These are phyloP conservation scores for Phalaenopsis aphrodite DNA, from an alignment of 106 monocot species.

Conservation along the genomic window DNA sequence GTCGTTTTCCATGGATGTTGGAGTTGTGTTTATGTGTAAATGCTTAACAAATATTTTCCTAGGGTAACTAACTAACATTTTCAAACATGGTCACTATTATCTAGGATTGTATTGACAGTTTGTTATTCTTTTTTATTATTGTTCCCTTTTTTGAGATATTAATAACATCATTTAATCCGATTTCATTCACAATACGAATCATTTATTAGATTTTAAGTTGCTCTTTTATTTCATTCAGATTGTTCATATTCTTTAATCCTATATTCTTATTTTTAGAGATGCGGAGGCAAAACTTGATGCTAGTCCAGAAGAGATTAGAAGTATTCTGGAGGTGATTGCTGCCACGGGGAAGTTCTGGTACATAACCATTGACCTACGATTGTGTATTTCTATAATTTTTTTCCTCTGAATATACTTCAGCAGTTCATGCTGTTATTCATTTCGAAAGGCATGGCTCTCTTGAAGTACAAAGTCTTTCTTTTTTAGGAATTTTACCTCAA, in stretches of 20 bases:
- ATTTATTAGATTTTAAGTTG: neutral
- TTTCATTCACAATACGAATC: neutral
- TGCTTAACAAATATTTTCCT: neutral
- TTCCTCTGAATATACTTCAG: neutral
- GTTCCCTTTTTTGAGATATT: neutral
- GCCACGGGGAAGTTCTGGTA: slow-evolving; percentile 92
- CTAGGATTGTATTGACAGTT: neutral
- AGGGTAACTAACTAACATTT: neutral
- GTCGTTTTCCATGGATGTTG: neutral
- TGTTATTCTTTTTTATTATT: neutral
- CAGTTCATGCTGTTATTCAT: neutral
- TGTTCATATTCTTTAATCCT: neutral
- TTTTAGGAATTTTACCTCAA: neutral
- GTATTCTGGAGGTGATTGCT: slow-evolving; percentile 75
- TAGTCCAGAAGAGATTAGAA: slow-evolving; percentile 44
- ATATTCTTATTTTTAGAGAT: slow-evolving; percentile 17
- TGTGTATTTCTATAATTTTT: neutral
- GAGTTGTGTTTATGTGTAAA: neutral
- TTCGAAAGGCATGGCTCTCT: neutral
- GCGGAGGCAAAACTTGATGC: slow-evolving; percentile 36
- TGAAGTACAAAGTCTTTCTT: neutral
- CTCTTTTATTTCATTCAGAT: neutral
- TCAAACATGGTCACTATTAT: neutral
- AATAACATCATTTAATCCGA: neutral
- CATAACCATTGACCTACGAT: slow-evolving; percentile 4